These are phyloP conservation scores for Sarcodon aspratus DNA, from an alignment of 768 basidiomycete species.

Conservation along the genomic window DNA sequence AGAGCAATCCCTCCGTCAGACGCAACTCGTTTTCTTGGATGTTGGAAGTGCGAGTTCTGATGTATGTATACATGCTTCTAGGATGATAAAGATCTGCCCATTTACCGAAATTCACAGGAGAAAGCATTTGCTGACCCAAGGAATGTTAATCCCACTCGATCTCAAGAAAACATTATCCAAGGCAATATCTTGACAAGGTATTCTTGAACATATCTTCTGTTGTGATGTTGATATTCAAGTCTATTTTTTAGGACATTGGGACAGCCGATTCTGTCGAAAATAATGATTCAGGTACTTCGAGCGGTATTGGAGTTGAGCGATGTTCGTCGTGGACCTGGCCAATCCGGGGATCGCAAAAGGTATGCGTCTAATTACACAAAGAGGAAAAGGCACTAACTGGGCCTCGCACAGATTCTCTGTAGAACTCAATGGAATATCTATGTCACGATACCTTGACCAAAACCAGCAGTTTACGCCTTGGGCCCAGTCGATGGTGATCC, in stretches of 20 bases:
- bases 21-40: constrained; percentile 51
- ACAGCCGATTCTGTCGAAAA: constrained; percentile 17
- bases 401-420: constrained; percentile 26
- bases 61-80: constrained; percentile 27
- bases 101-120: constrained; percentile 20
- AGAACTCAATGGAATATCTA: constrained; percentile 30
- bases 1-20: constrained; percentile 29
- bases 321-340: constrained; percentile 54
- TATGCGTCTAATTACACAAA: constrained; percentile 10
- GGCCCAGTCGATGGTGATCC: constrained; percentile 55
- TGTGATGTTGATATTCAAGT: constrained; percentile 10
- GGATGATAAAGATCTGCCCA: constrained; percentile 1
- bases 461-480: constrained; percentile 44
- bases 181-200: constrained; percentile 37
- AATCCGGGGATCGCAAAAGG: constrained; percentile 54
- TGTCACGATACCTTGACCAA: constrained; percentile 44
- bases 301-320: constrained; percentile 48
- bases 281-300: constrained; percentile 51
- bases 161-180: constrained; percentile 33
- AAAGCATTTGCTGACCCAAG: constrained; percentile 38
- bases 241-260: background rate
- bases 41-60: constrained; percentile 42
- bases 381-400: background rate
- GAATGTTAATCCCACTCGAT: constrained; percentile 31
- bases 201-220: background rate